These are phyloP conservation scores for Ogataea haglerorum DNA, from an alignment of 805 yeast genomes.

Conservation along the genomic window DNA sequence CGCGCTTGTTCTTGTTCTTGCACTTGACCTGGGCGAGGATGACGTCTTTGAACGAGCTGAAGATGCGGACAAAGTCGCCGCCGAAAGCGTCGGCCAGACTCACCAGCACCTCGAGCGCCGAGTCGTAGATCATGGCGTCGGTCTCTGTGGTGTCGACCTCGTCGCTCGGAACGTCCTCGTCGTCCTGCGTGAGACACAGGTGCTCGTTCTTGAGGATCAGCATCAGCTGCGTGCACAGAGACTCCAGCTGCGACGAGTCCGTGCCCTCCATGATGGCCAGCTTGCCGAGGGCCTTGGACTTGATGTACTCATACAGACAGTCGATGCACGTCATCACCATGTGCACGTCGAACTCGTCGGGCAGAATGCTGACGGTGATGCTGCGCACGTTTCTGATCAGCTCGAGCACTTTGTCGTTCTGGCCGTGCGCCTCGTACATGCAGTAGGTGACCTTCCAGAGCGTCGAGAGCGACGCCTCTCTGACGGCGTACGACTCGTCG, in stretches of 20 bases:
- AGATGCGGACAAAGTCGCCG: slow-evolving; percentile 67
- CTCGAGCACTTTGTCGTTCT: slow-evolving; percentile 52
- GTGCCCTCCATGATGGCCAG: slow-evolving; percentile 62
- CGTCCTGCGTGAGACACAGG: slow-evolving; percentile 75
- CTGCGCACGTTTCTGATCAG: slow-evolving; percentile 66
- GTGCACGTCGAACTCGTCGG: slow-evolving; percentile 78
- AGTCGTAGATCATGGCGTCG: slow-evolving; percentile 73
- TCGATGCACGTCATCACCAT: slow-evolving; percentile 81
- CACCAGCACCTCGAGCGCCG: slow-evolving; percentile 82
- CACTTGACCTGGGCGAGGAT: slow-evolving; percentile 55
- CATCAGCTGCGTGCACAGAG: slow-evolving; percentile 68
- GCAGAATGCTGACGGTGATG: slow-evolving; percentile 57
- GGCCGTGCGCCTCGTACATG: slow-evolving; percentile 54
- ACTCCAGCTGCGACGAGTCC: slow-evolving; percentile 55
- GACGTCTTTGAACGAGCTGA: slow-evolving; percentile 65
- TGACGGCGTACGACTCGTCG: slow-evolving; percentile 85
- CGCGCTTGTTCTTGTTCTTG: slow-evolving; percentile 71
- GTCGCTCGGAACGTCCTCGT: slow-evolving; percentile 35
- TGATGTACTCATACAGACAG: slow-evolving; percentile 62
- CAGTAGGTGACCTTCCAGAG: slow-evolving; percentile 82
- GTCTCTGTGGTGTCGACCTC: slow-evolving; percentile 51
- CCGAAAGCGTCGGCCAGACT: slow-evolving; percentile 74
- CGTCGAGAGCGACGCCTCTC: slow-evolving; percentile 79
- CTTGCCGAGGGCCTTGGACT: slow-evolving; percentile 59
- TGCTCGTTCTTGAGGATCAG: slow-evolving; percentile 77